These are phyloP conservation scores for Oxytropis ochrocephala DNA, from an alignment of 306 rosid genomes.

Conservation along the genomic window DNA sequence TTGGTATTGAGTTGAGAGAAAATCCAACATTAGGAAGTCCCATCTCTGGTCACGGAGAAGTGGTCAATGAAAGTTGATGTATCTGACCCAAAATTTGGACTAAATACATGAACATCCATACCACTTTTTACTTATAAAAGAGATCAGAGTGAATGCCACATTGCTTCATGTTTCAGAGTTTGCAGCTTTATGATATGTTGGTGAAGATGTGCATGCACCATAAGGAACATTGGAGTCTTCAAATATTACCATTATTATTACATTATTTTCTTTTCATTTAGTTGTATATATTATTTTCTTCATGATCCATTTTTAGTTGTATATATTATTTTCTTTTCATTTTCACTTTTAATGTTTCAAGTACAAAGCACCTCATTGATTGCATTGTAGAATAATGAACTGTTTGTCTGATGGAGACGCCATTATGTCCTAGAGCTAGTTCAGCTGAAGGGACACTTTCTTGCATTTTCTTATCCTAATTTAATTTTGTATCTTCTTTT, in stretches of 20 bases:
- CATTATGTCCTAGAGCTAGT: neutral
- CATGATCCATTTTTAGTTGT: too few species aligned
- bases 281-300: neutral
- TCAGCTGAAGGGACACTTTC: neutral
- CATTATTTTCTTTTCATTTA: neutral
- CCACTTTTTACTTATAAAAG: too few species aligned
- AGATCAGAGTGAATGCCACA: neutral
- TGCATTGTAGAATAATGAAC: neutral
- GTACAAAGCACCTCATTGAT: neutral
- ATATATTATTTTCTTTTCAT: neutral
- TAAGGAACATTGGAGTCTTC: neutral
- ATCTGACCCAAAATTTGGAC: too few species aligned
- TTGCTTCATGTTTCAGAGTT: neutral
- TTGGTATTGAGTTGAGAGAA: neutral
- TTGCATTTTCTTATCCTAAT: neutral
- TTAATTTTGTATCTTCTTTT: neutral
- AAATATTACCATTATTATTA: neutral
- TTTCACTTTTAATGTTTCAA: neutral
- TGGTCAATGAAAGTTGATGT: neutral
- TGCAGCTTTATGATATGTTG: neutral
- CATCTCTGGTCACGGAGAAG: neutral
- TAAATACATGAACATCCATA: too few species aligned
- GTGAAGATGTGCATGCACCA: neutral
- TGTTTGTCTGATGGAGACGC: neutral
- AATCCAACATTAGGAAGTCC: slow-evolving; percentile 2